These are phyloP conservation scores for Daldinia eschscholtzii DNA, from an alignment of 2,329 filamentous ascomycete species.

Conservation along the genomic window DNA sequence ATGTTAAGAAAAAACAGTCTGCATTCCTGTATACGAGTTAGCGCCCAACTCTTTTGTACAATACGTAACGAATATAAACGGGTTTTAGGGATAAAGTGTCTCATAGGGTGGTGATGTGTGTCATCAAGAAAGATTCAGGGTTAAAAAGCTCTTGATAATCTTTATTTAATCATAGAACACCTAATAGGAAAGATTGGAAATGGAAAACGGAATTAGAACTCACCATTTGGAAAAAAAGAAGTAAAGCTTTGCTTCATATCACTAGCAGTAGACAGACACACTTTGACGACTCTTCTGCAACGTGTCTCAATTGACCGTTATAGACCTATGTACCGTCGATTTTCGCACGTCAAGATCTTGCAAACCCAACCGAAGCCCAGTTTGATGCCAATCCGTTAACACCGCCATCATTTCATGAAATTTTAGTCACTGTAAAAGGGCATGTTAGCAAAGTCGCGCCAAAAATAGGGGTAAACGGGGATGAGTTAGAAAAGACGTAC, in stretches of 20 bases:
- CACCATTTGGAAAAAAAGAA: conserved; percentile 52
- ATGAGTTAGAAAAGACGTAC: conserved; percentile 55
- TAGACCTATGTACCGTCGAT: conserved; percentile 61
- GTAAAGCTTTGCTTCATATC: conserved; percentile 44
- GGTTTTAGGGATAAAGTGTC: conserved; percentile 52
- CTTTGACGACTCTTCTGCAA: conserved; percentile 41
- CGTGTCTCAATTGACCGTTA: conserved; percentile 59
- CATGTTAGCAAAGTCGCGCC: conserved; percentile 55
- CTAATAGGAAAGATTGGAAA: neutral
- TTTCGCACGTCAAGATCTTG: conserved; percentile 52
- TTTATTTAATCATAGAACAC: conserved; percentile 68
- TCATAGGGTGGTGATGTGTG: conserved; percentile 70
- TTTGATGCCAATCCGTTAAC: conserved; percentile 56
- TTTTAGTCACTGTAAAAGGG: conserved; percentile 64
- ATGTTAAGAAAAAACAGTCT: neutral
- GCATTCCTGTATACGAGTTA: conserved; percentile 41
- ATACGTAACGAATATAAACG: conserved; percentile 30
- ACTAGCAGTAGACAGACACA: conserved; percentile 33
- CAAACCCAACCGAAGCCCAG: conserved; percentile 60
- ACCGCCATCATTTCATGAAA: conserved; percentile 55
- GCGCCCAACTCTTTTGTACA: conserved; percentile 26
- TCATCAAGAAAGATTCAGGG: conserved; percentile 71
- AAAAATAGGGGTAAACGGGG: neutral
- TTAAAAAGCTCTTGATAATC: conserved; percentile 75
- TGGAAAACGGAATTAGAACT: conserved; percentile 33